Conservation (phyloP, 2,329 filamentous ascomycete species). For the Pleomassaria siparia region DNA sequence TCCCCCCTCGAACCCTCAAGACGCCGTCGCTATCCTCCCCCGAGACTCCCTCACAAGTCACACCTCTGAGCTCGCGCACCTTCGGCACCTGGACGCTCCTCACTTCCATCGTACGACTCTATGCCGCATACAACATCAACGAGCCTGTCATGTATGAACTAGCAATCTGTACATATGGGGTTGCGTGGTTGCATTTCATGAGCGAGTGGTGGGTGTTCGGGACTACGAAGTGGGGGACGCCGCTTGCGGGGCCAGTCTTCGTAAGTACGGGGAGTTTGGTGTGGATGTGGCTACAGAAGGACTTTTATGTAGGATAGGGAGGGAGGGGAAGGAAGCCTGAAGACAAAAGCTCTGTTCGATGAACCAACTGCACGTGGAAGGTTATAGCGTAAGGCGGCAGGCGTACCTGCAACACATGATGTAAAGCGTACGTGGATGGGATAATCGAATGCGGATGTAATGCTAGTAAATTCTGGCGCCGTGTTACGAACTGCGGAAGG, state of each 20-base stretch:
- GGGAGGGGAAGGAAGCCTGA: not conserved
- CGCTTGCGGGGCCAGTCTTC: slow-evolving; percentile 60
- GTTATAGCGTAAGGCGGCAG: not conserved
- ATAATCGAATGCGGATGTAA: not conserved
- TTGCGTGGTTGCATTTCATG: slow-evolving; percentile 76
- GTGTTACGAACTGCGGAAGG: not conserved
- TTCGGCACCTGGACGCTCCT: slow-evolving; percentile 90
- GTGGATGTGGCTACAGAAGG: slow-evolving; percentile 70
- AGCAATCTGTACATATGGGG: slow-evolving; percentile 76
- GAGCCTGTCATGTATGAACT: slow-evolving; percentile 75
- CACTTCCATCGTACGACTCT: slow-evolving; percentile 73
- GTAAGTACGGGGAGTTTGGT: slow-evolving; percentile 57
- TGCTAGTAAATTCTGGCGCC: not conserved
- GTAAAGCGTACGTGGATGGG: not conserved
- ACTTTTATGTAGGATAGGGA: slow-evolving; percentile 60
- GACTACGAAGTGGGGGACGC: slow-evolving; percentile 66
- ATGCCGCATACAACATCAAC: slow-evolving; percentile 80
- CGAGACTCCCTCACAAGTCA: slow-evolving; percentile 60
- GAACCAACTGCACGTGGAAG: not conserved
- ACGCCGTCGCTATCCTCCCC: slow-evolving; percentile 10
- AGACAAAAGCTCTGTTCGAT: not conserved
- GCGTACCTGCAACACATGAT: not conserved
- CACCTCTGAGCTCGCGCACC: slow-evolving; percentile 73
- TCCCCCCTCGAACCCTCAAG: slow-evolving; percentile 47
- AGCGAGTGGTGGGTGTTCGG: slow-evolving; percentile 80